Percentiles rank a stretch among this genome's conserved stretches.
These are phyloP conservation scores for Phyllosticta paracitricarpa DNA, from an alignment of 2,329 filamentous ascomycete species.

Conservation along the genomic window DNA sequence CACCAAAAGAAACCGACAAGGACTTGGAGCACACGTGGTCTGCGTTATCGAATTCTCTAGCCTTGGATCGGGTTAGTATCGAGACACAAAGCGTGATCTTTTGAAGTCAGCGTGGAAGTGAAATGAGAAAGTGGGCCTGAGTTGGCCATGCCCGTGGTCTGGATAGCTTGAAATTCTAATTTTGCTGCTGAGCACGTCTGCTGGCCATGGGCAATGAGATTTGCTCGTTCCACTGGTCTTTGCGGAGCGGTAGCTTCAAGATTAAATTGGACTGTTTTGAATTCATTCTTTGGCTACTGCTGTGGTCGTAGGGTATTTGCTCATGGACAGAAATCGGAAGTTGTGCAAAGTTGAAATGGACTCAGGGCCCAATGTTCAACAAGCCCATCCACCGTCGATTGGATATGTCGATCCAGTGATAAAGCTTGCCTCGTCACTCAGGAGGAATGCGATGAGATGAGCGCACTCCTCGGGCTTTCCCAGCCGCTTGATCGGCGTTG, in stretches of 20 bases:
- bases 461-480: constrained; percentile 22
- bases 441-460: constrained; percentile 31
- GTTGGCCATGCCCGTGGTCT: background rate
- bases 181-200: background rate
- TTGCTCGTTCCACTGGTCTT: background rate
- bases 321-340: too few species aligned
- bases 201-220: background rate
- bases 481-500: constrained; percentile 4
- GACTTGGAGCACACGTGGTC: background rate
- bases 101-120: background rate
- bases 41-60: background rate
- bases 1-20: background rate
- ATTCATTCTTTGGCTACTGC: background rate
- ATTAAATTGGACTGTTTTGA: too few species aligned
- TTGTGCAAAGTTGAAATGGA: background rate
- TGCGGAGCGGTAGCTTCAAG: too few species aligned
- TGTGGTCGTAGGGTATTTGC: too few species aligned
- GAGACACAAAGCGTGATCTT: background rate
- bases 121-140: background rate
- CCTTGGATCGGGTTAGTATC: background rate
- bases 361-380: background rate
- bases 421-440: constrained; percentile 34
- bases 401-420: constrained; percentile 31
- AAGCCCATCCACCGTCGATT: constrained; percentile 30
- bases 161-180: background rate